Evolutionary conservation across 2,329 filamentous ascomycete species (phyloP).

Genomic region (Fusarium praegraminearum): DNA sequence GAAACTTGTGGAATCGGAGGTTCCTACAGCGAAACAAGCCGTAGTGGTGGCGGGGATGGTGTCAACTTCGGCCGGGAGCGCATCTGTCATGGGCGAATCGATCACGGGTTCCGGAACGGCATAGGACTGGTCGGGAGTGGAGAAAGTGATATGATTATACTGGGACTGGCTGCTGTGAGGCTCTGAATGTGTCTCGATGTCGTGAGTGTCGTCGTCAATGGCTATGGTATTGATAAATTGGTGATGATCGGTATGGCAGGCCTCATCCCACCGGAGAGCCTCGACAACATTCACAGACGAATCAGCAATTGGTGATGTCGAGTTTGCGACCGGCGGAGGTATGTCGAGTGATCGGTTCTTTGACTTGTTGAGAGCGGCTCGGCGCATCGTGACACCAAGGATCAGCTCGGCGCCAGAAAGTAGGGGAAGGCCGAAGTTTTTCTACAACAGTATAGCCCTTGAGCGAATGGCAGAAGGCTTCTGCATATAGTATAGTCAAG

Average conservation of each 20-base stretch:
- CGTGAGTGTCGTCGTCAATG: constrained; percentile 13
- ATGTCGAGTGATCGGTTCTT: constrained; percentile 38
- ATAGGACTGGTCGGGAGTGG: constrained; percentile 20
- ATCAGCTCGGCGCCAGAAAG: constrained; percentile 9
- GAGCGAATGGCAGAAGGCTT: constrained; percentile 20
- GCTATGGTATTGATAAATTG: constrained; percentile 15
- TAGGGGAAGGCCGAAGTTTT: constrained; percentile 32
- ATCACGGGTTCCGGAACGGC: constrained; percentile 10
- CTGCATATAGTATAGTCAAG: constrained; percentile 45
- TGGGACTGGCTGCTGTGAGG: constrained; percentile 20
- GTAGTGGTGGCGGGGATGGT: constrained; percentile 19
- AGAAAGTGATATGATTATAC: constrained; percentile 3
- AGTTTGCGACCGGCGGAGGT: constrained; percentile 1
- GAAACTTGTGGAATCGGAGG: constrained; percentile 9
- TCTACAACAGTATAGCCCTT: constrained; percentile 28
- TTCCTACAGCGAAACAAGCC: constrained; percentile 23
- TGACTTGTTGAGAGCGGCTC: constrained; percentile 28
- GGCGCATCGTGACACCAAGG: constrained; percentile 45
- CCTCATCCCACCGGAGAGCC: constrained; percentile 36
- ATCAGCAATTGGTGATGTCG: constrained; percentile 13
- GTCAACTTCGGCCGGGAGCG: constrained; percentile 29
- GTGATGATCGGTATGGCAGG: constrained; percentile 34
- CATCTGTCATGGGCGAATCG: constrained; percentile 42
- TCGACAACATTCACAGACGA: constrained; percentile 26
- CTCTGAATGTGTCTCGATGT: constrained; percentile 11